phyloP scores from a whole-genome alignment of 1,284 basidiomycete genomes.

The Apiotrichum gamsii region DNA sequence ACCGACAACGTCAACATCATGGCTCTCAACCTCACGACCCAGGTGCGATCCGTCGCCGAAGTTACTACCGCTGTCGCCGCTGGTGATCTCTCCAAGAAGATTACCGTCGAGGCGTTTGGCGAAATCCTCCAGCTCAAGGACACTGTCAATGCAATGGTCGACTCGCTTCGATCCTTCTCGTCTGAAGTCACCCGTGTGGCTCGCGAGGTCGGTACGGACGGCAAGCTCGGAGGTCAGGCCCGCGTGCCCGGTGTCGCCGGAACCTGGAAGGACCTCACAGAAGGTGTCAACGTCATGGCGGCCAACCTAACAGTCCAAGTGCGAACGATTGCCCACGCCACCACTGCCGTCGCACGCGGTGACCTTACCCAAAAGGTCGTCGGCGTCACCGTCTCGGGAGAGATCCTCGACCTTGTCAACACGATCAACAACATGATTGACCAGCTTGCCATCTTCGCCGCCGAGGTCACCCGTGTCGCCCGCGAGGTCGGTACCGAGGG shows the following conservation, averaged over 20 bases:
- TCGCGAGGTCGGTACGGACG: conserved; percentile 89
- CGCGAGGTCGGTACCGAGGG: conserved; percentile 93
- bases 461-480: conserved; percentile 91
- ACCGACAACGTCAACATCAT: conserved; percentile 85
- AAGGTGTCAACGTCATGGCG: conserved; percentile 75
- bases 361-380: conserved; percentile 91
- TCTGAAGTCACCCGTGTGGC: conserved; percentile 68
- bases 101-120: conserved; percentile 92
- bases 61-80: conserved; percentile 97
- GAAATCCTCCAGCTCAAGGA: conserved; percentile 87
- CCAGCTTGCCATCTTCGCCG: conserved; percentile 86
- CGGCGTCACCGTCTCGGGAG: conserved; percentile 87
- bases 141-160: conserved; percentile 46
- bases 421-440: conserved; percentile 91
- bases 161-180: conserved; percentile 51
- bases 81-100: conserved; percentile 81
- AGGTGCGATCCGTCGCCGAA: conserved; percentile 92
- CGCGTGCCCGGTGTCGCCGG: conserved; percentile 79
- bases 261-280: conserved; percentile 92
- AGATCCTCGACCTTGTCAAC: conserved; percentile 80
- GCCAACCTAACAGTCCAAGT: conserved; percentile 79
- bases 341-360: conserved; percentile 90
- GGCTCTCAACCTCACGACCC: conserved; percentile 74
- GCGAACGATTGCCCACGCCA: conserved; percentile 87
- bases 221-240: conserved; percentile 90